Conservation (phyloP, 1,139 yeast species). For the Blastobotrys illinoisensis region DNA sequence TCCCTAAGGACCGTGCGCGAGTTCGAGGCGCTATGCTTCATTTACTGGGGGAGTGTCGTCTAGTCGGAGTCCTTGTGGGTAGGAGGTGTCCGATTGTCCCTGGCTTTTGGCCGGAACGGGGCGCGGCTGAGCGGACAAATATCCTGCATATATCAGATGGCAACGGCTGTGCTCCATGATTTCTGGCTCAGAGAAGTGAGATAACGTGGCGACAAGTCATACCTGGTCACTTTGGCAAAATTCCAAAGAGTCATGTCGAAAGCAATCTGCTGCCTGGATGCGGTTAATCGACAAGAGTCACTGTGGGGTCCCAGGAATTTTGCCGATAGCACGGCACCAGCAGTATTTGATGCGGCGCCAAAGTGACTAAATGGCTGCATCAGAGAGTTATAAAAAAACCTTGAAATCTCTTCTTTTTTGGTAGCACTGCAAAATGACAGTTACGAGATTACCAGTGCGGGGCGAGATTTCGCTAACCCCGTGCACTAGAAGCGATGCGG, state of each 20-base stretch:
- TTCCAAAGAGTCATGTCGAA: not conserved
- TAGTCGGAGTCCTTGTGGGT: not conserved
- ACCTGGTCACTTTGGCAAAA: not conserved
- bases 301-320: not conserved
- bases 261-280: not conserved
- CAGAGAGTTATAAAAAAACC: not conserved
- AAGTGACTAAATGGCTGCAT: not conserved
- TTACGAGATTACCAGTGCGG: not conserved
- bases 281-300: not conserved
- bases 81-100: not conserved
- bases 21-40: not conserved
- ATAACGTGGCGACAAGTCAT: no score
- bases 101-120: not conserved
- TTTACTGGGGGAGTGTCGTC: not conserved
- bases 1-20: not conserved
- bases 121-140: not conserved
- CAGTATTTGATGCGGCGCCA: not conserved
- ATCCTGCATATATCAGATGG: not conserved
- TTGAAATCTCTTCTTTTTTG: not conserved
- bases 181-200: no score
- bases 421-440: not conserved
- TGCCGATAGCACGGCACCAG: not conserved
- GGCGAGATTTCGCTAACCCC: not conserved
- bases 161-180: no score
- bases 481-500: conserved; percentile 8